Percentiles rank a stretch among this genome's conserved stretches.
Evolutionary conservation across 2,329 filamentous ascomycete genomes (phyloP).

Genomic region (Endoconidiophora laricicola): DNA sequence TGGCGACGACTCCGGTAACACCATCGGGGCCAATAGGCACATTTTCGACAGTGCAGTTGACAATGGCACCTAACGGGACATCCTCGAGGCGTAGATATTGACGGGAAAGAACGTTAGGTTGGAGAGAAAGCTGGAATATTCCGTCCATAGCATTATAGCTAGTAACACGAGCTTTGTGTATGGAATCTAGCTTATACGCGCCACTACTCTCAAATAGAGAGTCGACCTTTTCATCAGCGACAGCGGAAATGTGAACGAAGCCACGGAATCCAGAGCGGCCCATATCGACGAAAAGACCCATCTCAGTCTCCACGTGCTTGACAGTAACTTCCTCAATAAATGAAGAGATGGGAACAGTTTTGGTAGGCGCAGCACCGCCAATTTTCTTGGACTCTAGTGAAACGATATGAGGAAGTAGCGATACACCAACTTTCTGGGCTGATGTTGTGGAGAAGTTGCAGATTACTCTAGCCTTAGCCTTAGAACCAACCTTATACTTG

Average conservation of each 20-base stretch:
- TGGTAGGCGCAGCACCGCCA: slow-evolving; percentile 32
- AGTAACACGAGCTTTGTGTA: slow-evolving; percentile 66
- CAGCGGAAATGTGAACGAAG: slow-evolving; percentile 86
- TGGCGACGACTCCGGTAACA: slow-evolving; percentile 64
- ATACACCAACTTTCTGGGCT: slow-evolving; percentile 74
- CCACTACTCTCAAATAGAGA: slow-evolving; percentile 61
- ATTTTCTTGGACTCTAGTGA: slow-evolving; percentile 36
- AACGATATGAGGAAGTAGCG: slow-evolving; percentile 69
- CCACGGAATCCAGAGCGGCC: slow-evolving; percentile 49
- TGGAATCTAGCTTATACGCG: slow-evolving; percentile 59
- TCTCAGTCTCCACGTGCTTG: slow-evolving; percentile 58
- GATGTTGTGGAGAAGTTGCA: slow-evolving; percentile 62
- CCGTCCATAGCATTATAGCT: slow-evolving; percentile 81
- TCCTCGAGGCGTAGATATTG: slow-evolving; percentile 86
- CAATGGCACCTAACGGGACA: slow-evolving; percentile 61
- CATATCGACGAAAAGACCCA: slow-evolving; percentile 67
- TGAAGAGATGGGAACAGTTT: slow-evolving; percentile 52
- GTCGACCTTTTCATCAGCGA: slow-evolving; percentile 83
- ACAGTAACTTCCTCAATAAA: slow-evolving; percentile 65
- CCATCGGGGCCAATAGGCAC: slow-evolving; percentile 64
- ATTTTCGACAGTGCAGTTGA: slow-evolving; percentile 73
- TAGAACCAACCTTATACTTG: slow-evolving; percentile 69
- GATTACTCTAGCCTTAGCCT: slow-evolving; percentile 71
- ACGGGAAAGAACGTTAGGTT: slow-evolving; percentile 69
- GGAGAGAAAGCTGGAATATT: slow-evolving; percentile 68